Conservation (phyloP, 495 filamentous ascomycete species). For the Hypomontagnella submonticulosa region DNA sequence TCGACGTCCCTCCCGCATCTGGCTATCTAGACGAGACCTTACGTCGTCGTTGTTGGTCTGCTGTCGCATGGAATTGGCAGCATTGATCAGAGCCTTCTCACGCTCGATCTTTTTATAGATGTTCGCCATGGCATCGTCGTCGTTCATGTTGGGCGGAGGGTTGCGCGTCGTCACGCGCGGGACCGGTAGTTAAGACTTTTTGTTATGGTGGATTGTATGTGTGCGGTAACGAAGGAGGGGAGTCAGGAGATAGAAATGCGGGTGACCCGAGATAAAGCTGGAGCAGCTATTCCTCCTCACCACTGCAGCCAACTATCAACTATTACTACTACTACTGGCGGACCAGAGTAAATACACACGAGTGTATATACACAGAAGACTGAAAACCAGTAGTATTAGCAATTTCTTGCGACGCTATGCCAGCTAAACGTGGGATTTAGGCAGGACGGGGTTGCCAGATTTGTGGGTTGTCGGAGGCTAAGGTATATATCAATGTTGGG, state of each 20-base stretch:
- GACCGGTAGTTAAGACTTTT: conserved; percentile 30
- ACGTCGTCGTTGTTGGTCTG: conserved; percentile 92
- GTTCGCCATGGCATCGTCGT: conserved; percentile 85
- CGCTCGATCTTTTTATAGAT: conserved; percentile 98
- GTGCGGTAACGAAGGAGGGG: conserved; percentile 16
- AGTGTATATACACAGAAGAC: no score
- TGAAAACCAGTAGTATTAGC: conserved; percentile 14
- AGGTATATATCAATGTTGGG: conserved; percentile 1
- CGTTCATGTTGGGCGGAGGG: conserved; percentile 65
- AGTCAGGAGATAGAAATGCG: conserved; percentile 27
- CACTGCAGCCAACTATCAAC: conserved; percentile 2
- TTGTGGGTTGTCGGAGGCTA: neutral
- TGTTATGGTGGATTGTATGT: conserved; percentile 24
- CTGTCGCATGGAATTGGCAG: conserved; percentile 92
- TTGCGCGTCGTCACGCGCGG: conserved; percentile 55
- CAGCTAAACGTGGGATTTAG: neutral
- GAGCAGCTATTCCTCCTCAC: neutral
- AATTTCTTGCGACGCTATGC: conserved; percentile 12
- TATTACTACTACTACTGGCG: neutral
- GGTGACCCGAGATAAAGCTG: conserved; percentile 37
- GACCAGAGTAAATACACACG: no score
- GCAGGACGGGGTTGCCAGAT: neutral
- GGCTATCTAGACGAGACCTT: conserved; percentile 85
- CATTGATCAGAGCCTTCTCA: conserved; percentile 94
- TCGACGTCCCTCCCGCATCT: conserved; percentile 91